These are phyloP conservation scores for Fraxinus ornus DNA, from an alignment of 305 asterid species.

Conservation along the genomic window DNA sequence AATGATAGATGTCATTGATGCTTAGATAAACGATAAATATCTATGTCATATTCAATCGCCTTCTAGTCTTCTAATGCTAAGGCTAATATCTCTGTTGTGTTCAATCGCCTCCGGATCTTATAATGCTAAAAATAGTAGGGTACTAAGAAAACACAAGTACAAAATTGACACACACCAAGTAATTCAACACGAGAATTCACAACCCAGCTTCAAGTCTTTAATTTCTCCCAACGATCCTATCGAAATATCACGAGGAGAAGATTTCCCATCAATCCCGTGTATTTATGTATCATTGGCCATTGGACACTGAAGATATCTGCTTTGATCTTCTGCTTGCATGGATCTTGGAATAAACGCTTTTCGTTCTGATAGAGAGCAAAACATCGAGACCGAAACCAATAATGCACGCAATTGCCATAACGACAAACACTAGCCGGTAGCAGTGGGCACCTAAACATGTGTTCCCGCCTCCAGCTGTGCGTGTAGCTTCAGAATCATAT, in stretches of 20 bases:
- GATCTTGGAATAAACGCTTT: constrained; percentile 49
- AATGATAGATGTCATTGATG: not conserved
- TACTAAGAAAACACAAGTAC: not conserved
- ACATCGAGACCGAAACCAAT: constrained; percentile 75
- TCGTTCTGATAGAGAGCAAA: constrained; percentile 56
- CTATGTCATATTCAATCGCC: not conserved
- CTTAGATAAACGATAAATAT: not conserved
- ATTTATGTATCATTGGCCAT: not conserved
- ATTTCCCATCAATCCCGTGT: not conserved
- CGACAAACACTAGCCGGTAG: constrained; percentile 73
- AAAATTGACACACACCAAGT: not conserved
- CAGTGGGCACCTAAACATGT: constrained; percentile 80
- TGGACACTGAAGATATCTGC: constrained; percentile 29
- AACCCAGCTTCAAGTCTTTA: not conserved
- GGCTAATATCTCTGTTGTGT: not conserved
- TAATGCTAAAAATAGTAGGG: not conserved
- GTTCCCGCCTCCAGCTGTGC: constrained; percentile 64
- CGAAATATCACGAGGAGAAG: not conserved
- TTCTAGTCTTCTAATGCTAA: not conserved
- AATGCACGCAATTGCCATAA: constrained; percentile 73
- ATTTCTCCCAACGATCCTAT: not conserved
- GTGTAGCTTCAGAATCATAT: constrained; percentile 69
- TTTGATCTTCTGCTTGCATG: constrained; percentile 45
- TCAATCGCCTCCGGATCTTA: not conserved
- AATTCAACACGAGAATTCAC: not conserved